phyloP scores from a whole-genome alignment of 495 filamentous ascomycete genomes.

The Trichoderma virens region DNA sequence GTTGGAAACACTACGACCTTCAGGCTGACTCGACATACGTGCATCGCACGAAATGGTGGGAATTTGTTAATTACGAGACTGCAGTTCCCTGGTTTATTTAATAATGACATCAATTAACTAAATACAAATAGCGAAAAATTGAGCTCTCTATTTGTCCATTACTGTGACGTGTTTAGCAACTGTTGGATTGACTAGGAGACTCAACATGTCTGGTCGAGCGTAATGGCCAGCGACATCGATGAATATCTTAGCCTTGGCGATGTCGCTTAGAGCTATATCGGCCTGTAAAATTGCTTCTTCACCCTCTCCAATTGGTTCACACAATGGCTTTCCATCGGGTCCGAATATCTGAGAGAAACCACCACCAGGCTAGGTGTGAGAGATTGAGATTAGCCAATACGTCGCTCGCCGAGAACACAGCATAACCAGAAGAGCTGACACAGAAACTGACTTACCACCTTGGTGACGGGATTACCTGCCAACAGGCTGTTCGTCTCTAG shows the following conservation, averaged over 20 bases:
- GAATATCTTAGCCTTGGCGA: conserved; percentile 24
- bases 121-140: no score
- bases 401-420: no score
- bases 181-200: conserved; percentile 28
- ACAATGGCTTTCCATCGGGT: conserved; percentile 37
- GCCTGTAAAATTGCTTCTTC: conserved; percentile 33
- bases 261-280: conserved; percentile 28
- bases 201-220: conserved; percentile 39
- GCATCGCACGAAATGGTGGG: conserved; percentile 27
- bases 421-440: background rate
- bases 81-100: conserved; percentile 28
- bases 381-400: background rate
- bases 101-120: background rate
- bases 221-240: conserved; percentile 36
- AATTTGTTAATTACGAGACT: conserved; percentile 23
- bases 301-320: conserved; percentile 17
- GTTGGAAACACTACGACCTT: conserved; percentile 30
- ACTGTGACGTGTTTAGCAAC: conserved; percentile 12
- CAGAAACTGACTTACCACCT: background rate
- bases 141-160: background rate
- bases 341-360: conserved; percentile 38
- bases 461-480: conserved; percentile 20
- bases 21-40: conserved; percentile 23
- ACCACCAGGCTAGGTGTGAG: conserved; percentile 23
- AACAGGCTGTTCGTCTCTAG: conserved; percentile 23